Percentiles rank a stretch among this genome's conserved stretches.
Conservation (phyloP, 2,329 filamentous ascomycete genomes). For the Sclerotinia minor region DNA sequence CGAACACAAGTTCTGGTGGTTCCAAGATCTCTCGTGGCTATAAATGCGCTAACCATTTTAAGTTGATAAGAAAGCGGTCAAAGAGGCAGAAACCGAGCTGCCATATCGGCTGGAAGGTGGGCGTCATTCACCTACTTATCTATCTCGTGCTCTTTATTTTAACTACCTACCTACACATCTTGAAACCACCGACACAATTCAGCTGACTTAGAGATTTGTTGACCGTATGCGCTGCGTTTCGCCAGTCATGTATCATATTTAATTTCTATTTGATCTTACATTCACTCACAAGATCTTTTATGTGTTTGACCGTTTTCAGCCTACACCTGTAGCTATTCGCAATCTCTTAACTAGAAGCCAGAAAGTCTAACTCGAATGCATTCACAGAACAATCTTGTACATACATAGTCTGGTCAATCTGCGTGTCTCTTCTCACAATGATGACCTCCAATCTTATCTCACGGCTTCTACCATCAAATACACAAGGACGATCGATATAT, state of each 20-base stretch:
- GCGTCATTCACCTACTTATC: slow-evolving; percentile 8
- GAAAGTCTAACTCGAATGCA: not conserved
- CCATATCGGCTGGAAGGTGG: not conserved
- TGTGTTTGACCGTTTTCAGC: slow-evolving; percentile 27
- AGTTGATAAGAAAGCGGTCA: slow-evolving; percentile 25
- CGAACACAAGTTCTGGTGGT: not conserved
- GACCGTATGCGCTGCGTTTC: slow-evolving; percentile 8
- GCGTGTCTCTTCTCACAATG: slow-evolving; percentile 29
- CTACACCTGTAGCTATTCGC: slow-evolving; percentile 29
- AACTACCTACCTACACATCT: slow-evolving; percentile 3
- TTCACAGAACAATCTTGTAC: not conserved
- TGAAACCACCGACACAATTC: slow-evolving; percentile 18
- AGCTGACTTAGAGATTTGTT: slow-evolving; percentile 13
- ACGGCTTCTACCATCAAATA: slow-evolving; percentile 40
- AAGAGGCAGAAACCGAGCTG: slow-evolving; percentile 10
- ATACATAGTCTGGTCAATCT: not conserved
- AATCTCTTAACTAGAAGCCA: not conserved
- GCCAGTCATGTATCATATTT: slow-evolving; percentile 13
- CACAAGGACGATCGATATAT: slow-evolving; percentile 41
- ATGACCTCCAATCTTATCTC: slow-evolving; percentile 43
- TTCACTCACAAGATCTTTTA: slow-evolving; percentile 25
- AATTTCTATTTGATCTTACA: not conserved
- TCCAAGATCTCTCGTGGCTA: not conserved
- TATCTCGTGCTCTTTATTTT: slow-evolving; percentile 20
- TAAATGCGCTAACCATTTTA: not conserved